phyloP scores from a whole-genome alignment of 1,284 basidiomycete genomes.

The Marasmius sp. region DNA sequence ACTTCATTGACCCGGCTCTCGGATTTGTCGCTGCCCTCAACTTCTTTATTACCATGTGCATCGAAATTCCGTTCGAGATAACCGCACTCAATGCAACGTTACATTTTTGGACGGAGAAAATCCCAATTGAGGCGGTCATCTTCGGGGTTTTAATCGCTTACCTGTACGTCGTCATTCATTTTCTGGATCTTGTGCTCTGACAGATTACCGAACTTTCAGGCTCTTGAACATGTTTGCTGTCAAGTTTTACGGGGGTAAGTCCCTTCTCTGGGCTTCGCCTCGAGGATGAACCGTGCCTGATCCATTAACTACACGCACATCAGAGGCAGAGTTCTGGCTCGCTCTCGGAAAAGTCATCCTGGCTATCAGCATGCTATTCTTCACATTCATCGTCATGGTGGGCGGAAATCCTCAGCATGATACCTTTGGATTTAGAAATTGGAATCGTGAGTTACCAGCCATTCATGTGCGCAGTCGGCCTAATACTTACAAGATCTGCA shows the following conservation, averaged over 20 bases:
- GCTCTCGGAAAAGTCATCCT: slow-evolving; percentile 54
- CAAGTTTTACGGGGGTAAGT: slow-evolving; percentile 48
- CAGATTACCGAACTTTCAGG: slow-evolving; percentile 20
- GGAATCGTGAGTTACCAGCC: slow-evolving; percentile 39
- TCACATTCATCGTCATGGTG: slow-evolving; percentile 64
- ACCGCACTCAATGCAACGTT: slow-evolving; percentile 46
- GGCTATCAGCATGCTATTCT: slow-evolving; percentile 56
- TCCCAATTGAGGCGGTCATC: slow-evolving; percentile 42
- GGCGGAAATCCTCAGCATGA: slow-evolving; percentile 68
- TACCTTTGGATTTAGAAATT: slow-evolving; percentile 60
- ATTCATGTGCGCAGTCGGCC: neutral
- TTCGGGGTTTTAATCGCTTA: slow-evolving; percentile 37
- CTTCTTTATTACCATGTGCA: slow-evolving; percentile 45
- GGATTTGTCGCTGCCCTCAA: slow-evolving; percentile 47
- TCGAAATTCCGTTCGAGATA: slow-evolving; percentile 46
- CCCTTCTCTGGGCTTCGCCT: neutral
- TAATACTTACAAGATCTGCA: neutral
- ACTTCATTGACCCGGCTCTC: slow-evolving; percentile 47
- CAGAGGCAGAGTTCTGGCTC: slow-evolving; percentile 63
- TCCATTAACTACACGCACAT: neutral
- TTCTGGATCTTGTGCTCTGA: neutral
- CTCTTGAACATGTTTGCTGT: slow-evolving; percentile 45
- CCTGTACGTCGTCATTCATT: slow-evolving; percentile 27
- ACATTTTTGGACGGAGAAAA: slow-evolving; percentile 50
- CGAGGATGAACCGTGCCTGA: neutral